Conservation (phyloP, 257 asterid species). For the Paraleonurus japonicus region DNA sequence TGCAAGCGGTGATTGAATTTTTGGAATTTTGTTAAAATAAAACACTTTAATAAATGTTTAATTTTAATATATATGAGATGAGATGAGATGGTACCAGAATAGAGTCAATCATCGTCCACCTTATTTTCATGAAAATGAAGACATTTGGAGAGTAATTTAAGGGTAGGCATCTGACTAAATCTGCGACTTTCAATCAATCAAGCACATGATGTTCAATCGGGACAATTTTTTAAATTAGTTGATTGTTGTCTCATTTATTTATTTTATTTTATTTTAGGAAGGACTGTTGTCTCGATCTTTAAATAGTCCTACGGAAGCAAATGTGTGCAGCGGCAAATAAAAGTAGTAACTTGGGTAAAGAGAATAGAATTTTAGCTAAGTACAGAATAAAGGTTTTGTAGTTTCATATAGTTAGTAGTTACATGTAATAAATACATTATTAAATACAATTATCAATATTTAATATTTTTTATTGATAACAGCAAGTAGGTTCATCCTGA, state of each 20-base stretch:
- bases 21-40: slow-evolving; percentile 17
- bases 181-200: slow-evolving; percentile 23
- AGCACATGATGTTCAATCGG: slow-evolving; percentile 27
- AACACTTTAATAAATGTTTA: not conserved
- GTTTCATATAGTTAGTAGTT: not conserved
- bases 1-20: not conserved
- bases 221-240: slow-evolving; percentile 3
- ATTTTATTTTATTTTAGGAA: not conserved
- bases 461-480: not conserved
- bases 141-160: slow-evolving; percentile 28
- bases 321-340: no score
- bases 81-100: not conserved
- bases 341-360: no score
- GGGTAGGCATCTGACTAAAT: slow-evolving; percentile 22
- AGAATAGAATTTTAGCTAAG: not conserved
- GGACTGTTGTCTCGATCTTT: not conserved
- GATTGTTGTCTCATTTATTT: not conserved
- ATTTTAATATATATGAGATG: not conserved
- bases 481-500: not conserved
- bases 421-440: not conserved
- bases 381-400: no score
- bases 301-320: not conserved
- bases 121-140: slow-evolving; percentile 17
- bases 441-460: not conserved
- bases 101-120: slow-evolving; percentile 20